Conservation (phyloP, 2,329 filamentous ascomycete genomes). For the Ilyonectria sp. region DNA sequence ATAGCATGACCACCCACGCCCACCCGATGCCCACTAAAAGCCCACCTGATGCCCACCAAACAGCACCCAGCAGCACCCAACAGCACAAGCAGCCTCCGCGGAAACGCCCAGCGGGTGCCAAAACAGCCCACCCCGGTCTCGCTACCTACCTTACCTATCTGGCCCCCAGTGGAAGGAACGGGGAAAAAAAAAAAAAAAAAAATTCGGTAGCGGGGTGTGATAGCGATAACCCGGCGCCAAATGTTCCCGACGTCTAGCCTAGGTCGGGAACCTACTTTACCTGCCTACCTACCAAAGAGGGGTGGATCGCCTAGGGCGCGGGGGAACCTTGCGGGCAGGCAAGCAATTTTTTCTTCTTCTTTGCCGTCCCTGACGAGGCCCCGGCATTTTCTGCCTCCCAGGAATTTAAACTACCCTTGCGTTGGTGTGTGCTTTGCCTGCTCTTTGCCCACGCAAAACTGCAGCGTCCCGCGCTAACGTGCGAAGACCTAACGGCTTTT, state of each 20-base stretch:
- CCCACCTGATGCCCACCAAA: neutral
- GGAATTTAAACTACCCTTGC: neutral
- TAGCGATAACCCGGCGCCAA: constrained; percentile 56
- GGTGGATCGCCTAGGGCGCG: constrained; percentile 13
- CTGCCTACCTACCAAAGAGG: neutral
- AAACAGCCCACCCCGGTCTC: constrained; percentile 1
- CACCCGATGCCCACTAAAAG: constrained; percentile 3
- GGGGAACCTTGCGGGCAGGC: constrained; percentile 23
- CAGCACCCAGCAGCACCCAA: neutral
- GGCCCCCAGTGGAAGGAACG: neutral
- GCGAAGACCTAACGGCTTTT: constrained; percentile 19
- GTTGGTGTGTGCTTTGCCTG: neutral
- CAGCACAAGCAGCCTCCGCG: too few relatives aligned
- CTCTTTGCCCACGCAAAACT: constrained; percentile 5
- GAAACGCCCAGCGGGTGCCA: neutral
- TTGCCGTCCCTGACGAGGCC: neutral
- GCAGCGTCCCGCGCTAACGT: constrained; percentile 22
- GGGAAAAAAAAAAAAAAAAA: constrained; percentile 25
- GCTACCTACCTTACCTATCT: constrained; percentile 28
- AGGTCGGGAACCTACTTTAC: neutral
- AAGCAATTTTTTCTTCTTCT: constrained; percentile 4
- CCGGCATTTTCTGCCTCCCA: neutral
- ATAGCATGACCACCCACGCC: neutral
- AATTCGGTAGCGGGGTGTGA: constrained; percentile 53
- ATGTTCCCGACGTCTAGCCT: neutral